Percentiles rank a stretch among this genome's conserved stretches.
phyloP scores from a whole-genome alignment of 768 basidiomycete genomes.

The Mycena belliarum region DNA sequence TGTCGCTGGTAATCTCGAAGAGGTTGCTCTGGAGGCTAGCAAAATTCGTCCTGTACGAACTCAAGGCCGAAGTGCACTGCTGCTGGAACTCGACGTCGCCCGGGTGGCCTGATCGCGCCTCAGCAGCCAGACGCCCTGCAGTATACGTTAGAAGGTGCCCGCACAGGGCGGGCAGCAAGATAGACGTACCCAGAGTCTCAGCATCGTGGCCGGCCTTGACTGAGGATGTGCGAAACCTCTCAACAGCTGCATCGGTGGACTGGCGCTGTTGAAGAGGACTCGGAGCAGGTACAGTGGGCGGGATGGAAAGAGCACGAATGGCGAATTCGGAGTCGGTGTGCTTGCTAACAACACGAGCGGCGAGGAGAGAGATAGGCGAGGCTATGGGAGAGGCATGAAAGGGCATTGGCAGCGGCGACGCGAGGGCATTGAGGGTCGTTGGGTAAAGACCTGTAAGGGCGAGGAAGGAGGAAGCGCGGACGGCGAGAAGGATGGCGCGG shows the following conservation, averaged over 20 bases:
- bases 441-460: constrained; percentile 35
- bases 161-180: too few relatives aligned
- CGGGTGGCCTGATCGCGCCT: constrained; percentile 26
- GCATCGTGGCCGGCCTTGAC: constrained; percentile 14
- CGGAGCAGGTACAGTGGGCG: neutral
- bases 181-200: constrained; percentile 33
- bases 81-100: constrained; percentile 38
- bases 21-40: constrained; percentile 34
- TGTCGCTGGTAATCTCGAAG: constrained; percentile 38
- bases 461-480: constrained; percentile 42
- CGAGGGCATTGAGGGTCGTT: constrained; percentile 27
- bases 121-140: constrained; percentile 36
- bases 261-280: neutral
- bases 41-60: constrained; percentile 35
- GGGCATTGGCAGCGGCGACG: constrained; percentile 37
- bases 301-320: constrained; percentile 23
- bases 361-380: constrained; percentile 28
- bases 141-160: constrained; percentile 1
- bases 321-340: constrained; percentile 18
- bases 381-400: constrained; percentile 1
- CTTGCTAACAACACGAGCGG: constrained; percentile 11
- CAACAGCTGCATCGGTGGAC: neutral
- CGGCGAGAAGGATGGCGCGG: constrained; percentile 40
- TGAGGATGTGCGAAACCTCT: neutral
- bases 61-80: constrained; percentile 36